phyloP scores from a whole-genome alignment of 2,329 filamentous ascomycete genomes.

The Phialophora macrospora region DNA sequence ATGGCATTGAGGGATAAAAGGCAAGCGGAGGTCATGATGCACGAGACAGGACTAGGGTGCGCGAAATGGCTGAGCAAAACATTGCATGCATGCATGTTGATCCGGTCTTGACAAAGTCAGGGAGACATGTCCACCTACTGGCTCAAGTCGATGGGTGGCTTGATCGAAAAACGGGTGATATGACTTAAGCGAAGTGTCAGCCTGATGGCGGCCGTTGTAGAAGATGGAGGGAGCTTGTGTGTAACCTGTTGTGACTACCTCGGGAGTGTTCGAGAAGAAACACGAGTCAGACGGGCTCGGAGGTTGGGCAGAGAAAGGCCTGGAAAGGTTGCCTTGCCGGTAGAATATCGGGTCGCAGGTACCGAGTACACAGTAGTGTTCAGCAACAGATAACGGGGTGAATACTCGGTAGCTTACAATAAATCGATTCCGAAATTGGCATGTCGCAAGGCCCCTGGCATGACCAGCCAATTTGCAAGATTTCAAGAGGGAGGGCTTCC shows the following conservation, averaged over 20 bases:
- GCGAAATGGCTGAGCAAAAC: slow-evolving; percentile 12
- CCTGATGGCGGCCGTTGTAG: background rate
- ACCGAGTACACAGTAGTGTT: too few relatives aligned
- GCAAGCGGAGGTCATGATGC: slow-evolving; percentile 12
- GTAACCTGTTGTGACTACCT: background rate
- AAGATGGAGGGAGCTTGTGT: slow-evolving; percentile 1
- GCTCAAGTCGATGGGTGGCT: slow-evolving; percentile 10
- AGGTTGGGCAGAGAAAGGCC: background rate
- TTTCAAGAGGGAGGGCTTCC: background rate
- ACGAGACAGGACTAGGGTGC: slow-evolving; percentile 14
- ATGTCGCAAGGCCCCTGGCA: background rate
- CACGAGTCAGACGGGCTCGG: background rate
- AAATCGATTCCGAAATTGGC: background rate
- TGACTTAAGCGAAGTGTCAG: slow-evolving; percentile 7
- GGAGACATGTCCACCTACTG: background rate
- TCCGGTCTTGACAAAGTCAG: background rate
- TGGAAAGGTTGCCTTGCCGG: slow-evolving; percentile 2
- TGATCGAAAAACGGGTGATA: slow-evolving; percentile 1
- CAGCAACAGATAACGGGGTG: background rate
- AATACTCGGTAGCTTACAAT: slow-evolving; percentile 7
- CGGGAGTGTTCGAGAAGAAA: background rate
- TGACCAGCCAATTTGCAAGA: background rate
- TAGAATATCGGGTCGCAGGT: slow-evolving; percentile 15
- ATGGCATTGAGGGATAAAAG: slow-evolving; percentile 13
- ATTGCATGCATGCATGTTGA: slow-evolving; percentile 12